Conservation (phyloP, 2,329 filamentous ascomycete species). For the Aspergillus transmontanensis region DNA sequence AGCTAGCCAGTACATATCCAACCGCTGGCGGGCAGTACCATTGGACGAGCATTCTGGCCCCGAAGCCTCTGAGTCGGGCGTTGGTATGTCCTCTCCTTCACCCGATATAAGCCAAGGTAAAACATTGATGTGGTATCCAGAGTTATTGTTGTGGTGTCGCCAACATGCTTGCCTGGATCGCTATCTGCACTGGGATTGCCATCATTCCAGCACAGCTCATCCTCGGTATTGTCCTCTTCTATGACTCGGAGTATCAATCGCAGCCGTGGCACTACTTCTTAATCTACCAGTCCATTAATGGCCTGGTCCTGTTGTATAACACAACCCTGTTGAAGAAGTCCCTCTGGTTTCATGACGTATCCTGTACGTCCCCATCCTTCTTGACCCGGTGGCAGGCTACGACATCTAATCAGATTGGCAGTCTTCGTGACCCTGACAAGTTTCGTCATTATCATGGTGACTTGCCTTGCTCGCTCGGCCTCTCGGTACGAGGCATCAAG, state of each 20-base stretch:
- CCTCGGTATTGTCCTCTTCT: constrained; percentile 16
- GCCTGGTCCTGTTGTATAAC: constrained; percentile 23
- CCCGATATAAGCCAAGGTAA: constrained; percentile 8
- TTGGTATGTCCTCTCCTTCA: constrained; percentile 21
- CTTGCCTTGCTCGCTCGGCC: neutral
- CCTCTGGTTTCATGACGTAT: constrained; percentile 20
- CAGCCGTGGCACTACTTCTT: constrained; percentile 26
- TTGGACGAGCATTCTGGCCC: constrained; percentile 35
- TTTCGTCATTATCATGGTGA: neutral
- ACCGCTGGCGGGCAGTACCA: constrained; percentile 46
- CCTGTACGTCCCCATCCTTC: constrained; percentile 22
- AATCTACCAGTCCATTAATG: constrained; percentile 27
- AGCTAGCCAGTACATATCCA: constrained; percentile 40
- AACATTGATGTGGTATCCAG: constrained; percentile 34
- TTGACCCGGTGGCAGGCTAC: neutral
- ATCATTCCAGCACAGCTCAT: constrained; percentile 28
- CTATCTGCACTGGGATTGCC: constrained; percentile 23
- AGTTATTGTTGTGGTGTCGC: constrained; percentile 28
- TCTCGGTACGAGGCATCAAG: neutral
- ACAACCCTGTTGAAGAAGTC: constrained; percentile 17
- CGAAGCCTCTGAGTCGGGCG: constrained; percentile 11
- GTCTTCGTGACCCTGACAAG: neutral
- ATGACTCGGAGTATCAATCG: constrained; percentile 18
- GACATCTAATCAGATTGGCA: neutral
- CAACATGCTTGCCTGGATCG: constrained; percentile 30